Conservation (phyloP, 768 basidiomycete species). For the Mycena alexandri region DNA sequence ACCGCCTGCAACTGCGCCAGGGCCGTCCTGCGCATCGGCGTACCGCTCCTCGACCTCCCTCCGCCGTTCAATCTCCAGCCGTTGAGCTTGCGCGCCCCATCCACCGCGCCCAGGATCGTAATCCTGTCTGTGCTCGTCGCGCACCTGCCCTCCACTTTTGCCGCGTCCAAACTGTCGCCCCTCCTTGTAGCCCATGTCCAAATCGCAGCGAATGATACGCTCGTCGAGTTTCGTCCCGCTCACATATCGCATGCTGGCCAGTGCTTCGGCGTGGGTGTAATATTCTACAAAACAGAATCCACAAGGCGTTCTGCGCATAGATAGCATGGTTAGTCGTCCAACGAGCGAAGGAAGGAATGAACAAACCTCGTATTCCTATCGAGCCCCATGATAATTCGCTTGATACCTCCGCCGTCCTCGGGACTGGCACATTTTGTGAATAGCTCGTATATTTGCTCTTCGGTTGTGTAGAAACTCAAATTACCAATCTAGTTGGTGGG, state of each 20-base stretch:
- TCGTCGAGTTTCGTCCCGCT: conserved; percentile 99
- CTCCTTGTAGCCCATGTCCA: conserved; percentile 97
- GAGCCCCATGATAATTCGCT: conserved; percentile 95
- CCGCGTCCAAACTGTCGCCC: conserved; percentile 98
- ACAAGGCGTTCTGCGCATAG: conserved; percentile 79
- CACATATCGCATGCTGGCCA: conserved; percentile 93
- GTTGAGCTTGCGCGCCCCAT: conserved; percentile 91
- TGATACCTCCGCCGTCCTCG: conserved; percentile 90
- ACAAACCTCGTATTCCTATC: conserved; percentile 87
- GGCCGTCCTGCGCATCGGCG: conserved; percentile 82
- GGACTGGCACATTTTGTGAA: conserved; percentile 91
- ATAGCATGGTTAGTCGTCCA: conserved; percentile 29
- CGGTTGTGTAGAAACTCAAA: conserved; percentile 94
- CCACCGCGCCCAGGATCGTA: conserved; percentile 97
- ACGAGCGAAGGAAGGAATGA: not conserved
- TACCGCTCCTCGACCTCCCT: conserved; percentile 91
- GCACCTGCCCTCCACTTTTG: conserved; percentile 96
- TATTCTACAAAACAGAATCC: conserved; percentile 98
- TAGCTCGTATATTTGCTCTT: conserved; percentile 95
- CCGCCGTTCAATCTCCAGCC: conserved; percentile 78
- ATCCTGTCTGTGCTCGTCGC: conserved; percentile 97
- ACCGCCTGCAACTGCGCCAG: conserved; percentile 85
- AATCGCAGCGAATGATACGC: conserved; percentile 96
- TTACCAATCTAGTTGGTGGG: conserved; percentile 78
- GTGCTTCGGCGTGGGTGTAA: conserved; percentile 93